Evolutionary conservation across 2,329 filamentous ascomycete species (phyloP).

Genomic region (Aureobasidium subglaciale): DNA sequence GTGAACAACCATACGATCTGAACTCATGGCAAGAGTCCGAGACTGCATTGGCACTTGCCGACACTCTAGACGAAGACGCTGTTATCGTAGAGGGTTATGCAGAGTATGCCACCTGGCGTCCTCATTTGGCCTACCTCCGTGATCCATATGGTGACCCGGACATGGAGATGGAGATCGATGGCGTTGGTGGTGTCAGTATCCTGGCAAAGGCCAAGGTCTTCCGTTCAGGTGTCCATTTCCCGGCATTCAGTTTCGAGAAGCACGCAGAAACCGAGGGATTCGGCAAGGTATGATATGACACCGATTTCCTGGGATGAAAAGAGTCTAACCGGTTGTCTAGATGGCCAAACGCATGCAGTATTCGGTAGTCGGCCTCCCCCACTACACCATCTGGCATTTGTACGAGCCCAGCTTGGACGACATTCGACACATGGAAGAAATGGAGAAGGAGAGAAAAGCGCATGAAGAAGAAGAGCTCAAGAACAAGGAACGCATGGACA

Average conservation of each 20-base stretch:
- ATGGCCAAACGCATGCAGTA: constrained; percentile 97
- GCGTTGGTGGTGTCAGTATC: constrained; percentile 95
- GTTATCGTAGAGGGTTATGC: constrained; percentile 99
- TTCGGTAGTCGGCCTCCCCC: constrained; percentile 88
- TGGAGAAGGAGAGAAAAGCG: constrained; percentile 78
- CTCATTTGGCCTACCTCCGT: constrained; percentile 90
- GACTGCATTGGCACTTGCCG: constrained; percentile 84
- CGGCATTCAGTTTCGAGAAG: constrained; percentile 96
- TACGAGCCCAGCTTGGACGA: constrained; percentile 99
- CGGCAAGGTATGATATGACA: constrained; percentile 68
- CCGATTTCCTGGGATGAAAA: not conserved
- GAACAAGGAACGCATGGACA: constrained; percentile 64
- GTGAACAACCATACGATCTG: constrained; percentile 94
- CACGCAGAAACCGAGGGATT: constrained; percentile 98
- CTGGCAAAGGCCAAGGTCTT: constrained; percentile 94
- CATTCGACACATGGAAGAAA: constrained; percentile 96
- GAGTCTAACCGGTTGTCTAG: constrained; percentile 45
- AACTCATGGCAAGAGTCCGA: constrained; percentile 99
- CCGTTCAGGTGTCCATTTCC: constrained; percentile 90
- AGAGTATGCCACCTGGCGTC: constrained; percentile 96
- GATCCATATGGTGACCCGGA: constrained; percentile 97
- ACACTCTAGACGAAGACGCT: constrained; percentile 93
- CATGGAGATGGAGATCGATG: constrained; percentile 99
- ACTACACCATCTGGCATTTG: constrained; percentile 99
- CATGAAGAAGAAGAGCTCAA: constrained; percentile 74